phyloP scores from a whole-genome alignment of 768 basidiomycete species.

The Porphyrellus cyaneotinctus region DNA sequence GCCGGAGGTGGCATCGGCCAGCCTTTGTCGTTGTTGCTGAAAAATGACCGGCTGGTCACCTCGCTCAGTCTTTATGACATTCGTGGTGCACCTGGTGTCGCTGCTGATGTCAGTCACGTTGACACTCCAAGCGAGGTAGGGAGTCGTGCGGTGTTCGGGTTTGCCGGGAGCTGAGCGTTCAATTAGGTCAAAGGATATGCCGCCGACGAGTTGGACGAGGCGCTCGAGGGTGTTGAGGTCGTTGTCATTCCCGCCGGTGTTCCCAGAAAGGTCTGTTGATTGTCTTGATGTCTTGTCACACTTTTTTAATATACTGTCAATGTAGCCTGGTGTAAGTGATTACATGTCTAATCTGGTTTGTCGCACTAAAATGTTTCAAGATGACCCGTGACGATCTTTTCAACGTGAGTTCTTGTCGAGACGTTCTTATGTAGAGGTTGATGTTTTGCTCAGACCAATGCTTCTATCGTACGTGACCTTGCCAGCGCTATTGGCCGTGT shows the following conservation, averaged over 20 bases:
- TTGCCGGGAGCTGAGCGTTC: conserved; percentile 2
- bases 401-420: conserved; percentile 58
- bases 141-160: conserved; percentile 3
- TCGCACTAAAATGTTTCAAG: conserved; percentile 40
- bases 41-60: conserved; percentile 86
- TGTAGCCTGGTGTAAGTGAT: conserved; percentile 75
- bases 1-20: conserved; percentile 99
- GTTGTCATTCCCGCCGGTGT: conserved; percentile 99
- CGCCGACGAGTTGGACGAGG: conserved; percentile 84
- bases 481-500: conserved; percentile 83
- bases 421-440: neutral
- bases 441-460: conserved; percentile 70
- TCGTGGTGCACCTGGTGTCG: conserved; percentile 62
- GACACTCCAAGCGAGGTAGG: conserved; percentile 83
- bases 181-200: conserved; percentile 74
- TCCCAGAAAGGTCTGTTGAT: conserved; percentile 78
- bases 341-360: neutral
- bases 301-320: conserved; percentile 28
- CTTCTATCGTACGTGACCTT: conserved; percentile 95
- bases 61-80: conserved; percentile 60
- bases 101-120: conserved; percentile 94
- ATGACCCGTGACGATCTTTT: conserved; percentile 98
- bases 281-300: neutral
- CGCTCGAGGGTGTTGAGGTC: conserved; percentile 85
- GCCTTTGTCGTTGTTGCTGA: conserved; percentile 84